Evolutionary conservation across 2,329 filamentous ascomycete species (phyloP).

Genomic region (Colletotrichum somersetense): DNA sequence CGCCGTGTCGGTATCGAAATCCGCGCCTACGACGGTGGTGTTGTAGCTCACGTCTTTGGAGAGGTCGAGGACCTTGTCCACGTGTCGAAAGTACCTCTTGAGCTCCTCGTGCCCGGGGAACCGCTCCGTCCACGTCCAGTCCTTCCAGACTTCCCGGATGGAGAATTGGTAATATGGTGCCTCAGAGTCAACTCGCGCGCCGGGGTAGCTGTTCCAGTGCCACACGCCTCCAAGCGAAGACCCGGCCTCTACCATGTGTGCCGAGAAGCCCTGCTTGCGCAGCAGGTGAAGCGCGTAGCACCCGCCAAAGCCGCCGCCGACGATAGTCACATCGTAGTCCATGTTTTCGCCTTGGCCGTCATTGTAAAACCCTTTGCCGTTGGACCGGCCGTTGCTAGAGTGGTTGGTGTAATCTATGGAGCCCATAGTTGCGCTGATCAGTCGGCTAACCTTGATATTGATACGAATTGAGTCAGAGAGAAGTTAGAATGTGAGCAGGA

Average conservation of each 20-base stretch:
- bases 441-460: not conserved
- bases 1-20: constrained; percentile 52
- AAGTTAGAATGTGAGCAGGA: not conserved
- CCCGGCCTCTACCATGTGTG: constrained; percentile 55
- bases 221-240: constrained; percentile 57
- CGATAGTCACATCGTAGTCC: constrained; percentile 44
- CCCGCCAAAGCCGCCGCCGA: constrained; percentile 47
- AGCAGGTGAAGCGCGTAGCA: constrained; percentile 52
- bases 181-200: constrained; percentile 56
- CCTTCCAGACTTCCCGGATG: constrained; percentile 54
- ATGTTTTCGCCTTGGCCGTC: not conserved
- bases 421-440: constrained; percentile 20
- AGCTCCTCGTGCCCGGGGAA: constrained; percentile 57
- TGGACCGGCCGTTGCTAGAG: not conserved
- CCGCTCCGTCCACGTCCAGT: constrained; percentile 59
- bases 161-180: constrained; percentile 53
- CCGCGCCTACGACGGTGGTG: constrained; percentile 55
- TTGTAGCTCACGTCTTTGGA: constrained; percentile 60
- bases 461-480: not conserved
- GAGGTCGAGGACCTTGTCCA: constrained; percentile 58
- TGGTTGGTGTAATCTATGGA: constrained; percentile 23
- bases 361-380: not conserved
- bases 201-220: constrained; percentile 60
- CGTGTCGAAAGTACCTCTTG: constrained; percentile 59
- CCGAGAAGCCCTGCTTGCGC: constrained; percentile 51